Base-by-base conservation (phyloP, 2,329 filamentous ascomycete genomes). In the Drechslerella dactyloides region DNA sequence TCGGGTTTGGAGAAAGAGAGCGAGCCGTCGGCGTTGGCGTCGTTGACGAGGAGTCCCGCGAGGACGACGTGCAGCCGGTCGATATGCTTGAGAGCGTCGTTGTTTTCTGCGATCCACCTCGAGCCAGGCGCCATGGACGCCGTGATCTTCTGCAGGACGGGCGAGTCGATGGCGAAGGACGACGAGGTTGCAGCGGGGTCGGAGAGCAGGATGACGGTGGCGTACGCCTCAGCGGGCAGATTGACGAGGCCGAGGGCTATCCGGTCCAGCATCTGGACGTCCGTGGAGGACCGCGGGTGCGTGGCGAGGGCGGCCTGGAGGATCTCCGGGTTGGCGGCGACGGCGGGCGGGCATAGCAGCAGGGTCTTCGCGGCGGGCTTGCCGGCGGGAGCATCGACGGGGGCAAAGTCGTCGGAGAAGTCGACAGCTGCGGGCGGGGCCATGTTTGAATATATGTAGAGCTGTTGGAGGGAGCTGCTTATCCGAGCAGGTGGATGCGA, bases 191-290 rank as follows among this genome's bases (percentile, higher is more conserved):
- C 44, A 7, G 73, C 87, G 66, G 88, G 84, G 79, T 93, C 91
- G 74, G 90, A 89, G 74, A 97, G 87, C 60, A 99, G 85, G 53
- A 97, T 85, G 48, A 97, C 85, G 48, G 90, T 81, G 79, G 96
- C 90, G 82, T 99, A 99, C 61, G 90, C 90, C 54, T 86, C 82
- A 60, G 85, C 76, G 0, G 93, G 89, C 0, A 99, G 87, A 6
- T 87, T 83, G 65, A 94, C 90, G 40, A 96, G 84, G 73, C 91
- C 91, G 37, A 90, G 86, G 1, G 90, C 87, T 44, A 99, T 85
- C 57, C 94, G 91, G 82, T 99, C 94, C 73, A 99, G 89, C 94
- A 99, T 99, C 80, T 97, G 94, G 59, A 99, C 84, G 78, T 99
- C 94, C 73, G 92, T 93, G 51, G 85, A 83, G 74, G 84, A 82